Percentiles rank a stretch among this genome's conserved stretches.
These are phyloP conservation scores for Bromus sterilis DNA, from an alignment of 176 grass and related monocot genomes.

Conservation along the genomic window DNA sequence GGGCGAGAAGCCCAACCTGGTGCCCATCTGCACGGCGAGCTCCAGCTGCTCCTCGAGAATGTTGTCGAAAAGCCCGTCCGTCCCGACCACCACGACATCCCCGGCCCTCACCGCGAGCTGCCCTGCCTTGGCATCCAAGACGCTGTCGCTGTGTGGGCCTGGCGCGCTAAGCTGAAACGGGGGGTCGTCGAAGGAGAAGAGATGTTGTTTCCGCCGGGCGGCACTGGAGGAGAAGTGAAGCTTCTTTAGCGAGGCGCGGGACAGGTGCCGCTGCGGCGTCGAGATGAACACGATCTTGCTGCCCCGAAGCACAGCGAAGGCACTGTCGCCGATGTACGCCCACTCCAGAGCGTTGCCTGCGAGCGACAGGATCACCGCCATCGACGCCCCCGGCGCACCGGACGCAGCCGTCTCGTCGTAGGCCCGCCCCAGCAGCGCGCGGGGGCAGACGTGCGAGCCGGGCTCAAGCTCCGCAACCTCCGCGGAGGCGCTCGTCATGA, in stretches of 20 bases:
- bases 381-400: not conserved
- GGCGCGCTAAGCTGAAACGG: conserved; percentile 7
- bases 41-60: conserved; percentile 20
- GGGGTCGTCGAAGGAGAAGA: too few relatives aligned
- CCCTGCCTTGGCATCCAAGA: not conserved
- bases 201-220: too few relatives aligned
- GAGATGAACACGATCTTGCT: not conserved
- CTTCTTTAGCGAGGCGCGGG: too few relatives aligned
- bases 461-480: not conserved
- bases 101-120: not conserved
- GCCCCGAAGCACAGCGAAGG: conserved; percentile 7
- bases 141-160: accelerated
- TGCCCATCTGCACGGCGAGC: conserved; percentile 3
- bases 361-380: conserved; percentile 12
- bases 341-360: not conserved
- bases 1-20: not conserved
- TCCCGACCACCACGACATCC: conserved; percentile 22
- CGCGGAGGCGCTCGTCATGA: not conserved
- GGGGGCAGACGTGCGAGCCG: not conserved
- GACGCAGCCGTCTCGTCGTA: not conserved
- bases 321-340: conserved; percentile 23
- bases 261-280: not conserved
- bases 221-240: too few relatives aligned
- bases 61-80: conserved; percentile 39
- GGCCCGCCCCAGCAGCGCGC: not conserved